phyloP scores from a whole-genome alignment of 108 stramenopile species.

The Bacterosira constricta region DNA sequence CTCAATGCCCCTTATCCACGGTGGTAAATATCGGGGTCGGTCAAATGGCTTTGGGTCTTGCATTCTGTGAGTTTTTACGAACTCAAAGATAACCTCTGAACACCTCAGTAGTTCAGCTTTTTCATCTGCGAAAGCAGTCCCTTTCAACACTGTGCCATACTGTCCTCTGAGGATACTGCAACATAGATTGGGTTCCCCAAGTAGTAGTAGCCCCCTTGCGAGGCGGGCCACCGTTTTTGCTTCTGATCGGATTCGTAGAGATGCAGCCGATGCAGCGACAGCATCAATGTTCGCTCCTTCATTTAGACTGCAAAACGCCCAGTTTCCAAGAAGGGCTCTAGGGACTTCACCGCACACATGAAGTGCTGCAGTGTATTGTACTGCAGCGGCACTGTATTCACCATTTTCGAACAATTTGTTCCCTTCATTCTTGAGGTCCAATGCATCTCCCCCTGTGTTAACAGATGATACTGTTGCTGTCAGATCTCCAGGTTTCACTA shows the following conservation, averaged over 20 bases:
- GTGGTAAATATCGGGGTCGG: constrained; percentile 2
- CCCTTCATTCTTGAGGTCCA: constrained; percentile 16
- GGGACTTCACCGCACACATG: constrained; percentile 1
- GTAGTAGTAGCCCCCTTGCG: neutral
- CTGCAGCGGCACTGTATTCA: constrained; percentile 7
- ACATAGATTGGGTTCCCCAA: constrained; percentile 19
- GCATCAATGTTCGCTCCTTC: constrained; percentile 9
- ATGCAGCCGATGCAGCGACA: constrained; percentile 22
- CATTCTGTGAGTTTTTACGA: neutral
- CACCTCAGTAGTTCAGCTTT: neutral
- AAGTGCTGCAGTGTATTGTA: constrained; percentile 22
- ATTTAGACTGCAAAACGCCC: constrained; percentile 16
- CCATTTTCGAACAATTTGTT: constrained; percentile 15
- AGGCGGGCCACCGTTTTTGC: constrained; percentile 17
- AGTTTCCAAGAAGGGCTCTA: constrained; percentile 15
- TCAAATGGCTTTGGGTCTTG: neutral
- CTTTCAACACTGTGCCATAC: neutral
- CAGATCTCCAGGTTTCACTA: constrained; percentile 6
- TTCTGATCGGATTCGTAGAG: constrained; percentile 10
- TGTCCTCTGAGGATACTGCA: neutral
- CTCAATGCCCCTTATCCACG: constrained; percentile 15
- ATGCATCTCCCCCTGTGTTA: neutral
- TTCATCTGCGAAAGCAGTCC: neutral
- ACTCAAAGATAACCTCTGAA: neutral
- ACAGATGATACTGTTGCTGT: neutral